Conservation (phyloP, 2,329 filamentous ascomycete species). For the Botryotinia convoluta region DNA sequence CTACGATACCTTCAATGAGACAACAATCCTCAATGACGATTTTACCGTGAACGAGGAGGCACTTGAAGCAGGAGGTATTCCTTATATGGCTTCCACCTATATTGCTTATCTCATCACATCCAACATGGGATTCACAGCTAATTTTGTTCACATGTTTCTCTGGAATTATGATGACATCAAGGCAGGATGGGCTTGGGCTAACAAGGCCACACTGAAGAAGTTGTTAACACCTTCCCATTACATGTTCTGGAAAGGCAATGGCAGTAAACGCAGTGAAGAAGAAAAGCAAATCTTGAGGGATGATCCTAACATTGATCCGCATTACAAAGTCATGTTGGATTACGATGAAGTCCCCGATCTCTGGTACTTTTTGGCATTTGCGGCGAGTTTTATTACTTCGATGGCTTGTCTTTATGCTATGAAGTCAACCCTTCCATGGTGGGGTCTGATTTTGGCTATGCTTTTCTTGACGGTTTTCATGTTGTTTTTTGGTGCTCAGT, state of each 20-base stretch:
- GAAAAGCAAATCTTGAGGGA: slow-evolving; percentile 23
- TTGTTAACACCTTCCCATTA: slow-evolving; percentile 31
- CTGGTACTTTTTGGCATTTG: slow-evolving; percentile 52
- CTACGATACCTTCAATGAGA: slow-evolving; percentile 45
- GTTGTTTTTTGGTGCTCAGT: slow-evolving; percentile 36
- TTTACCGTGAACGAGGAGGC: slow-evolving; percentile 41
- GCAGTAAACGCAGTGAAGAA: slow-evolving; percentile 21
- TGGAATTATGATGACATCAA: slow-evolving; percentile 44
- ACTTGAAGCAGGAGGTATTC: slow-evolving; percentile 42
- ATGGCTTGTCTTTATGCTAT: slow-evolving; percentile 50
- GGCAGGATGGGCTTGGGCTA: slow-evolving; percentile 34
- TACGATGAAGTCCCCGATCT: slow-evolving; percentile 55
- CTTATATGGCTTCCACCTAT: slow-evolving; percentile 45
- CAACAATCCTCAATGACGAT: slow-evolving; percentile 42
- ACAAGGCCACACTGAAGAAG: slow-evolving; percentile 29
- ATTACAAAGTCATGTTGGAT: slow-evolving; percentile 44
- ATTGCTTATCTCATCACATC: slow-evolving; percentile 43
- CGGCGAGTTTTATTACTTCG: slow-evolving; percentile 46
- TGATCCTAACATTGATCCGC: slow-evolving; percentile 40
- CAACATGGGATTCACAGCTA: slow-evolving; percentile 49
- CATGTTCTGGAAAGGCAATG: slow-evolving; percentile 27
- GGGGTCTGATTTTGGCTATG: slow-evolving; percentile 34
- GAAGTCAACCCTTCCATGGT: slow-evolving; percentile 47
- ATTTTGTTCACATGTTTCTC: slow-evolving; percentile 45
- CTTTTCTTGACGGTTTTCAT: slow-evolving; percentile 36